Percentiles rank a stretch among this genome's conserved stretches.
Evolutionary conservation across 306 rosid species (phyloP).

Genomic region (Gastrolobium villosum): DNA sequence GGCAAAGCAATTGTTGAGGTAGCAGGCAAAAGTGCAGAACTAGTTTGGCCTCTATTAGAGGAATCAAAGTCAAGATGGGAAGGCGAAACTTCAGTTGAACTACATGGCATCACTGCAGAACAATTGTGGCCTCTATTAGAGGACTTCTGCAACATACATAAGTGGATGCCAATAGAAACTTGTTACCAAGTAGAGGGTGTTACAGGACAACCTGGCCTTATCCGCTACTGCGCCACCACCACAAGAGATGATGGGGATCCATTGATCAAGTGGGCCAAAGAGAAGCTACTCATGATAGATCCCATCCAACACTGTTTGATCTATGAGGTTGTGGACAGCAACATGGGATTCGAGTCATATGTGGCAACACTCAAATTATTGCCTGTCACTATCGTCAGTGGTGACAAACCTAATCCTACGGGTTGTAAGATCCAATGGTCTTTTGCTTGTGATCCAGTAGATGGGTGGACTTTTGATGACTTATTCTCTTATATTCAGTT

Average conservation of each 20-base stretch:
- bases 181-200: conserved; percentile 51
- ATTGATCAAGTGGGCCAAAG: conserved; percentile 48
- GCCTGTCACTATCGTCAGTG: conserved; percentile 19
- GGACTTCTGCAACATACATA: conserved; percentile 57
- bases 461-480: conserved; percentile 43
- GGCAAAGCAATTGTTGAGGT: conserved; percentile 48
- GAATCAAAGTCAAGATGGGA: conserved; percentile 50
- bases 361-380: conserved; percentile 40
- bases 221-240: conserved; percentile 48
- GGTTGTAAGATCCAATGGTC: conserved; percentile 60
- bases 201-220: conserved; percentile 47
- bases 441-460: conserved; percentile 50
- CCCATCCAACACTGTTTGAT: conserved; percentile 52
- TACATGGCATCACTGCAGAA: conserved; percentile 12
- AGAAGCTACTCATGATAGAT: conserved; percentile 54
- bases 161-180: conserved; percentile 47
- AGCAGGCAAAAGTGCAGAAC: neutral
- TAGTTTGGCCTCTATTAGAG: conserved; percentile 55
- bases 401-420: neutral
- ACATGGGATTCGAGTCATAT: conserved; percentile 53
- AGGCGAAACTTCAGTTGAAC: conserved; percentile 34
- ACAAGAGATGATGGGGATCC: neutral
- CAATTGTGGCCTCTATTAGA: conserved; percentile 49
- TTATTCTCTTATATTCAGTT: conserved; percentile 38
- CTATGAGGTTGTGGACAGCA: conserved; percentile 51